Base-by-base conservation (phyloP, 371 early-diverging fungal species). In the Actinomortierella ambigua region DNA sequence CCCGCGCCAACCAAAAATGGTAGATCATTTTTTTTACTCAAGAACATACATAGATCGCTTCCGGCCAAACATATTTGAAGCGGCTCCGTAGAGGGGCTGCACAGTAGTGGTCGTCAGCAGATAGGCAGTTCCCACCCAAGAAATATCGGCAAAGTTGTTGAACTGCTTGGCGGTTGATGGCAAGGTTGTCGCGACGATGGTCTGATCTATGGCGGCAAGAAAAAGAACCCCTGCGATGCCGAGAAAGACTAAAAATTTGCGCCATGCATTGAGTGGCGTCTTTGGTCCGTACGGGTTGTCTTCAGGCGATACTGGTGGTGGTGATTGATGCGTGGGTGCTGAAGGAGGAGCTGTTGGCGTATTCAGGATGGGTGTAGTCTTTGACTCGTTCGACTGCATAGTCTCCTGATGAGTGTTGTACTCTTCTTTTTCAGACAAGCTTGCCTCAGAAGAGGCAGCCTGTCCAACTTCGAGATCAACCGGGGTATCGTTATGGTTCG, bases 121-220 rank as follows among this genome's bases (percentile, higher is more conserved):
- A 59, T 80, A 88, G 2, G 79, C 76, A 2, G 83, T 81, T 1
- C 79, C 85, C 40, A 88, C 77, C 87, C 86, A 88, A 6, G 84
- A 70, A 51, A 86, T 76, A 43, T 80, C 73, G 18, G 65, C 53
- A 51, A 87, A 70, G 8, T 83, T 77, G 34, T 88, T 66, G 59
- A 93, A 93, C 26, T 90, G 88, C n/a, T 83, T 83, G 40, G 89
- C 87, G 52, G 92, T 89, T 6, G 76, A 75, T 1, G 91, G 90
- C 42, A 93, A 65, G 41, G 92, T 90, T 0, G 88, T 90, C 9
- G 90, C 78, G 27, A 93, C 88, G 52, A 95, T 90, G 0, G 91
- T 91, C 65, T 85, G 86, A 65, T 88, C 91, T 8, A 91, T 77
- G 1, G 84, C 81, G 1, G 85, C 83, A 22, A 90, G 70, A 65